These are phyloP conservation scores for Ophiocordyceps camponoti-leonardi DNA, from an alignment of 2,329 filamentous ascomycete species.

Conservation along the genomic window DNA sequence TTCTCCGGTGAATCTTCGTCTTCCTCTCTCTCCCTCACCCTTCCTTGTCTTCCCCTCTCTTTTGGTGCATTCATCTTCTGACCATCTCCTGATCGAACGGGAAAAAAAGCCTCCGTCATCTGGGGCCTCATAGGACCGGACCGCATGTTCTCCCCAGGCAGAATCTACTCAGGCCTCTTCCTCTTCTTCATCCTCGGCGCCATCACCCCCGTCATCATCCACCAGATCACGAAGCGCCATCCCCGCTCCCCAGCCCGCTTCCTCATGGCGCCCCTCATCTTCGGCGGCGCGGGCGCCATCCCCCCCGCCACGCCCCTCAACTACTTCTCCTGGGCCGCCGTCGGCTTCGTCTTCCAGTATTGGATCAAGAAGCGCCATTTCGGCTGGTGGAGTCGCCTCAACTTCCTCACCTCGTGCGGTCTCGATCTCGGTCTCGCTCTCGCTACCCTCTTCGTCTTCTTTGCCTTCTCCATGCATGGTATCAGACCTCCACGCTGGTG, in stretches of 20 bases:
- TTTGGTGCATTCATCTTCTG: neutral
- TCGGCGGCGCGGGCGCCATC: constrained; percentile 39
- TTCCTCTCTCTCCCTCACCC: neutral
- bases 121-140: constrained; percentile 50
- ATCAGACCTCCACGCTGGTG: constrained; percentile 50
- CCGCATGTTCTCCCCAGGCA: constrained; percentile 44
- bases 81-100: neutral
- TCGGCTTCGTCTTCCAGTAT: constrained; percentile 56
- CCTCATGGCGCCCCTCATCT: constrained; percentile 45
- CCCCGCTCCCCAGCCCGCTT: constrained; percentile 31
- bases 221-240: constrained; percentile 28
- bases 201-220: constrained; percentile 31
- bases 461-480: constrained; percentile 47
- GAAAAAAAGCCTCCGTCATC: constrained; percentile 37
- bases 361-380: constrained; percentile 45
- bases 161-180: constrained; percentile 44
- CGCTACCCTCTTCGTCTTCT: constrained; percentile 51
- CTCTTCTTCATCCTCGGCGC: constrained; percentile 42
- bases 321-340: constrained; percentile 56
- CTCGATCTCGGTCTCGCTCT: constrained; percentile 53
- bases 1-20: constrained; percentile 44
- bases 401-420: constrained; percentile 54
- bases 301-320: constrained; percentile 56
- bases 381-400: constrained; percentile 58
- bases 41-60: neutral